Evolutionary conservation across 805 yeast genomes (phyloP).

Genomic region (Candida berthetii): DNA sequence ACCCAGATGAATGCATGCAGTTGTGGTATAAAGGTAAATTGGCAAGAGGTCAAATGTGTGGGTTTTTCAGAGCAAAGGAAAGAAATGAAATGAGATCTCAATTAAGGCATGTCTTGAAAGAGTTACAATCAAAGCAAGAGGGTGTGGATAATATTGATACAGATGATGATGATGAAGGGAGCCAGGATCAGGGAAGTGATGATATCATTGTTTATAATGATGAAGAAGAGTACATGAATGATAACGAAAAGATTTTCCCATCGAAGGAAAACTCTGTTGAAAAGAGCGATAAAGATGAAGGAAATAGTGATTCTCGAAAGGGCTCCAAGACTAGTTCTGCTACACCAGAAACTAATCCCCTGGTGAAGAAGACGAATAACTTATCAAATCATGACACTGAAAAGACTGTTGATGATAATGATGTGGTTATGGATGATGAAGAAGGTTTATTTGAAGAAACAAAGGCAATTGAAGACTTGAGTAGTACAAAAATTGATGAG

Average conservation of each 20-base stretch:
- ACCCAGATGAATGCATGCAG: slow-evolving; percentile 26
- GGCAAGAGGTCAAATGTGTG: slow-evolving; percentile 6
- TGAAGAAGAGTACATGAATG: slow-evolving; percentile 2
- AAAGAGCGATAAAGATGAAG: background rate
- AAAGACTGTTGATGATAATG: too few relatives aligned
- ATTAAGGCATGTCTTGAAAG: slow-evolving; percentile 12
- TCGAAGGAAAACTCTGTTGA: background rate
- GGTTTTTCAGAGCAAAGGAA: slow-evolving; percentile 19
- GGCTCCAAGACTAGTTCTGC: too few relatives aligned
- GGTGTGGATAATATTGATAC: slow-evolving; percentile 4
- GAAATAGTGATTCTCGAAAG: too few relatives aligned
- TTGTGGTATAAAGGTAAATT: slow-evolving; percentile 40
- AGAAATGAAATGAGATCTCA: slow-evolving; percentile 19
- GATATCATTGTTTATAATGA: slow-evolving; percentile 11
- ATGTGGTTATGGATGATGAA: too few relatives aligned
- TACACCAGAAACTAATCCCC: too few relatives aligned
- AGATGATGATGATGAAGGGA: slow-evolving; percentile 6
- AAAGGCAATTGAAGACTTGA: too few relatives aligned
- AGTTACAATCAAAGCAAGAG: slow-evolving; percentile 14
- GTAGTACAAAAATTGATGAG: too few relatives aligned
- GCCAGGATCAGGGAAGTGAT: slow-evolving; percentile 6
- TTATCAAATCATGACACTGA: too few relatives aligned
- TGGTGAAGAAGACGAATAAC: too few relatives aligned
- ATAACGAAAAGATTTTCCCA: background rate
- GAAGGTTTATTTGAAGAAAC: too few relatives aligned